Conservation (phyloP, 192 early-diverging fungal genomes). For the Tieghemiomyces parasiticus region DNA sequence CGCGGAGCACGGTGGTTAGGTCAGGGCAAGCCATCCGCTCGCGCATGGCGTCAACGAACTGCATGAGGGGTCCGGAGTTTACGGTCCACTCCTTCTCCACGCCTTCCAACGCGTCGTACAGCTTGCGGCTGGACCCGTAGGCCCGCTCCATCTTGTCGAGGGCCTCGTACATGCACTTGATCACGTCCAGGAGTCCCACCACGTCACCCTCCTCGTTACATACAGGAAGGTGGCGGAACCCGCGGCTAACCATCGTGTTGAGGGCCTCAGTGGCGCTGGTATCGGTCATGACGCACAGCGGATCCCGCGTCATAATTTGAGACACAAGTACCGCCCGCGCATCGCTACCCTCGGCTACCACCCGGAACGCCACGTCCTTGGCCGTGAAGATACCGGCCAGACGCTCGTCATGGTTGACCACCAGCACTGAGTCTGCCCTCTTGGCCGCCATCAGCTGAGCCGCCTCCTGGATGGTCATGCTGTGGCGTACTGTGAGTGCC, state of each 20-base stretch:
- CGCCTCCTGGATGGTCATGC: slow-evolving; percentile 59
- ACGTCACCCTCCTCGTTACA: slow-evolving; percentile 78
- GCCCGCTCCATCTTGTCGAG: slow-evolving; percentile 75
- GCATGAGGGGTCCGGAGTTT: slow-evolving; percentile 46
- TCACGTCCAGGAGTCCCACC: slow-evolving; percentile 70
- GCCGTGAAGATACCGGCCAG: slow-evolving; percentile 93
- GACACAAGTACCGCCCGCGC: slow-evolving; percentile 54
- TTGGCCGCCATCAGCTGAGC: slow-evolving; percentile 97
- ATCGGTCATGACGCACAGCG: slow-evolving; percentile 74
- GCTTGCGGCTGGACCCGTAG: slow-evolving; percentile 62
- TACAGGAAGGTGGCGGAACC: slow-evolving; percentile 75
- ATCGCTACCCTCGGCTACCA: slow-evolving; percentile 64
- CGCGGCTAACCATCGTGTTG: slow-evolving; percentile 65
- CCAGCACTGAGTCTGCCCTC: slow-evolving; percentile 84
- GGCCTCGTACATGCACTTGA: slow-evolving; percentile 72
- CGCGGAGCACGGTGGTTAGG: slow-evolving; percentile 67
- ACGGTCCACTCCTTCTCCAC: slow-evolving; percentile 71
- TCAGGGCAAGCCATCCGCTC: slow-evolving; percentile 88
- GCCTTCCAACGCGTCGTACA: slow-evolving; percentile 66
- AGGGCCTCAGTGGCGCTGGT: slow-evolving; percentile 67
- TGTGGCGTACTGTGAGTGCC: slow-evolving; percentile 72
- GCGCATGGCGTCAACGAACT: slow-evolving; percentile 55
- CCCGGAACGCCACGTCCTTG: slow-evolving; percentile 92
- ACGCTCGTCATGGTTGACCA: slow-evolving; percentile 85
- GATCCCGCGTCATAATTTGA: slow-evolving; percentile 83